Conservation (phyloP, 2,329 filamentous ascomycete species). For the Hypoxylon sp. region DNA sequence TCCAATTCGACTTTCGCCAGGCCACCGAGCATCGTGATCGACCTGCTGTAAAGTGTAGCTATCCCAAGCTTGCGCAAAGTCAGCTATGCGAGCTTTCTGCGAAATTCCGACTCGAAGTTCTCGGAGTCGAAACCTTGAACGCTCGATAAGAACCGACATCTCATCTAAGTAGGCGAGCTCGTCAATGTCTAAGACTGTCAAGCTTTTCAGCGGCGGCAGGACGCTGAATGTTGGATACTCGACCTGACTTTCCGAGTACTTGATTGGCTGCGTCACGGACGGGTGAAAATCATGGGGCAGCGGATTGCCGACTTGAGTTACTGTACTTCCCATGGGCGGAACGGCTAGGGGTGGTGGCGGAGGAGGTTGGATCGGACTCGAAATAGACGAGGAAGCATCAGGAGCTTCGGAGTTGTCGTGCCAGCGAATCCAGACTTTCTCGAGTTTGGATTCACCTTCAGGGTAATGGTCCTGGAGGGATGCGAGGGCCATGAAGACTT, state of each 20-base stretch:
- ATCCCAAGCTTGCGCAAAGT: slow-evolving; percentile 74
- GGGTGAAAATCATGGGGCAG: slow-evolving; percentile 49
- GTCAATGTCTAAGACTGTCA: slow-evolving; percentile 85
- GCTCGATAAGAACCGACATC: slow-evolving; percentile 80
- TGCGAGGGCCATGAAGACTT: slow-evolving; percentile 83
- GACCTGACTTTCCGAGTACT: slow-evolving; percentile 68
- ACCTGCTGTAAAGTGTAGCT: slow-evolving; percentile 72
- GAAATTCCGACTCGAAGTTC: slow-evolving; percentile 83
- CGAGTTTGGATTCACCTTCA: slow-evolving; percentile 72
- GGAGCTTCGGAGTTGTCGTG: slow-evolving; percentile 75
- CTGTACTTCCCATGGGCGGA: slow-evolving; percentile 25
- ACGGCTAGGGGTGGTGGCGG: slow-evolving; percentile 44
- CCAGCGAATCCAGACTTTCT: slow-evolving; percentile 84
- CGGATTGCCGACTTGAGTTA: slow-evolving; percentile 42
- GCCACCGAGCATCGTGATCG: slow-evolving; percentile 69
- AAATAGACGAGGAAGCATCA: slow-evolving; percentile 53
- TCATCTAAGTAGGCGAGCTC: slow-evolving; percentile 86
- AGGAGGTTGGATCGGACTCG: slow-evolving; percentile 47
- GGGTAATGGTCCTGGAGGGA: slow-evolving; percentile 74
- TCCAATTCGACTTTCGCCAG: slow-evolving; percentile 68
- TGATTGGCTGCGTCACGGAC: slow-evolving; percentile 55
- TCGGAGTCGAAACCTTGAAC: slow-evolving; percentile 73
- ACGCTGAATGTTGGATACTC: slow-evolving; percentile 86
- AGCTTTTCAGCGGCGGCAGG: slow-evolving; percentile 77
- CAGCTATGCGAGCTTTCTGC: slow-evolving; percentile 56